phyloP scores from a whole-genome alignment of 257 asterid genomes.

The Lavandula angustifolia region DNA sequence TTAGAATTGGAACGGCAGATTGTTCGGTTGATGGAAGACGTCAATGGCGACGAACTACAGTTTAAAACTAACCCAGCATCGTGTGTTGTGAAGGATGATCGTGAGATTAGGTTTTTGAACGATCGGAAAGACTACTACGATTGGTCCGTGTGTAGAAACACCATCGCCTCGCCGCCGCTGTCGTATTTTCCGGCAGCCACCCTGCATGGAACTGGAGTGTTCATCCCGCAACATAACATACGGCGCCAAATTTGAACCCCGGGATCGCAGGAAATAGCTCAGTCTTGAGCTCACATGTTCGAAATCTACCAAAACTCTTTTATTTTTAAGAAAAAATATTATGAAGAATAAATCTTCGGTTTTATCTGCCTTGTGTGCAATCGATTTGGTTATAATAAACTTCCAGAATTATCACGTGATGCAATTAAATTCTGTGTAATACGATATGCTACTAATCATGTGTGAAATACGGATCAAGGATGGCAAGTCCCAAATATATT shows the following conservation, averaged over 20 bases:
- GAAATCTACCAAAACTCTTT: no score
- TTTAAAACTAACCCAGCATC: not conserved
- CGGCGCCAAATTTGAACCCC: not conserved
- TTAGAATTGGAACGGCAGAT: constrained; percentile 28
- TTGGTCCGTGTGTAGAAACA: constrained; percentile 20
- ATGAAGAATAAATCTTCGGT: no score
- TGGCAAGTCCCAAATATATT: no score
- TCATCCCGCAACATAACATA: constrained; percentile 29
- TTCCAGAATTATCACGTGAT: no score
- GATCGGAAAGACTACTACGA: constrained; percentile 19
- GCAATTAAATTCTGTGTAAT: no score
- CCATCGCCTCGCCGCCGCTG: not conserved
- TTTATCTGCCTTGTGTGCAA: no score
- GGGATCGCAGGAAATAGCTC: not conserved
- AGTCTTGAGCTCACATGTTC: no score
- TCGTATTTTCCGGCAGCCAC: not conserved
- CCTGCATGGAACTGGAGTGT: constrained; percentile 32
- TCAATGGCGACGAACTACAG: constrained; percentile 18
- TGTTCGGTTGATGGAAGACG: constrained; percentile 27
- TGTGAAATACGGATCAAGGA: no score
- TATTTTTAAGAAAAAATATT: no score
- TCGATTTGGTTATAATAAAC: no score
- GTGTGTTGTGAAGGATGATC: not conserved
- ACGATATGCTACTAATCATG: no score
- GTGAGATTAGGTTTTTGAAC: not conserved